Conservation (phyloP, 2,329 filamentous ascomycete species). For the Karstenula rhodostoma region DNA sequence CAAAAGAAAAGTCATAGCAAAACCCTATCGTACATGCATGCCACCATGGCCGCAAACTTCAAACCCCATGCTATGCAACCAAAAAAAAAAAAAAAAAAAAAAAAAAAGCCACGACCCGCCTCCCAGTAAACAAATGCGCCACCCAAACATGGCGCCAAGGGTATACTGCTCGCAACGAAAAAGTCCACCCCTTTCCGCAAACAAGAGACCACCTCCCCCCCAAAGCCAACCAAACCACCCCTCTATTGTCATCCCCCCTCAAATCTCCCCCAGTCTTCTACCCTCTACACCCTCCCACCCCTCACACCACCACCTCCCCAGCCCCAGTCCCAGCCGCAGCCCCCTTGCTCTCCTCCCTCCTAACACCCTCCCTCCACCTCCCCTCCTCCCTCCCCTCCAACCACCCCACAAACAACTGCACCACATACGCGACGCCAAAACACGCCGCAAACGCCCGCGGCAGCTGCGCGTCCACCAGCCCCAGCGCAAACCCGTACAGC, state of each 20-base stretch:
- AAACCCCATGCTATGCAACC: not conserved
- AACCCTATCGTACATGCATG: too few species aligned
- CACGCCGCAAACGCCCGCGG: not conserved
- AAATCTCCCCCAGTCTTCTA: too few species aligned
- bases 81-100: too few species aligned
- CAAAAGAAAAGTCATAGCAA: too few species aligned
- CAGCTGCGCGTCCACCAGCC: not conserved
- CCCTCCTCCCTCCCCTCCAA: conserved; percentile 5
- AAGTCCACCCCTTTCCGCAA: not conserved
- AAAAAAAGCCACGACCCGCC: too few species aligned
- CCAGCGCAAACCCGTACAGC: not conserved
- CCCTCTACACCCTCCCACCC: too few species aligned
- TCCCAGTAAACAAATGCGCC: not conserved
- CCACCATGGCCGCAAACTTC: not conserved
- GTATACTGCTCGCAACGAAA: not conserved
- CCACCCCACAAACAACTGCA: not conserved
- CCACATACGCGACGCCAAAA: not conserved
- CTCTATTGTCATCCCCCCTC: too few species aligned
- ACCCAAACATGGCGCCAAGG: not conserved
- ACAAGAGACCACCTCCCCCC: too few species aligned
- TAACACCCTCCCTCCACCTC: not conserved
- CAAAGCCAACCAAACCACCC: too few species aligned
- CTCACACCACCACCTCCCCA: too few species aligned
- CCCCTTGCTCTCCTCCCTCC: not conserved
- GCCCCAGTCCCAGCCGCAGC: too few species aligned